These are phyloP conservation scores for Colletotrichum spaethianum DNA, from an alignment of 2,329 filamentous ascomycete genomes.

Conservation along the genomic window DNA sequence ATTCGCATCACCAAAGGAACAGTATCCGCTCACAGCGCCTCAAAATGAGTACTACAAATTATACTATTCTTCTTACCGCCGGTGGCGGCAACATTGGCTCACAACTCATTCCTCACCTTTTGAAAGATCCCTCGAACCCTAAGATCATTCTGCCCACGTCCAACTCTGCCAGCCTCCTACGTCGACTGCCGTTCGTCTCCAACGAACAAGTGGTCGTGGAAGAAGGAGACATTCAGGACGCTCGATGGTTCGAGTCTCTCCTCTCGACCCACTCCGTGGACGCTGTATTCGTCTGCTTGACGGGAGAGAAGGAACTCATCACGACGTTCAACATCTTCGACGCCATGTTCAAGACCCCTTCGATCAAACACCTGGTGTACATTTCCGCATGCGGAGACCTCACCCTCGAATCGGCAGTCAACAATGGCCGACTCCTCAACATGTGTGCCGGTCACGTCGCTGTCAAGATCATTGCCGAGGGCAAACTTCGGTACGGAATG, in stretches of 20 bases:
- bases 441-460: not conserved
- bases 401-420: not conserved
- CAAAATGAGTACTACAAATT: too few species aligned
- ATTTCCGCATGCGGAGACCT: not conserved
- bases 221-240: not conserved
- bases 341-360: not conserved
- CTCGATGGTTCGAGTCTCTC: not conserved
- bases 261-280: not conserved
- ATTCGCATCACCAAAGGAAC: too few species aligned
- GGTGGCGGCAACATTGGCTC: too few species aligned
- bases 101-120: too few species aligned
- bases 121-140: too few species aligned
- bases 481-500: not conserved
- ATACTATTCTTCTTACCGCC: too few species aligned
- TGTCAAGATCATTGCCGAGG: too few species aligned
- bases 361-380: not conserved
- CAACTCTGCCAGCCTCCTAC: too few species aligned
- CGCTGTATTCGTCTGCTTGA: not conserved
- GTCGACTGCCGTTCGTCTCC: too few species aligned
- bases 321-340: not conserved
- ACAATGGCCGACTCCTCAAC: not conserved
- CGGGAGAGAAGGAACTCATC: not conserved
- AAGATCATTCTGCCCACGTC: too few species aligned
- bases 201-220: not conserved
- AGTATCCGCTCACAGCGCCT: too few species aligned